Conservation (phyloP, 164 flowering plant species). For the Vitis rupestris region DNA sequence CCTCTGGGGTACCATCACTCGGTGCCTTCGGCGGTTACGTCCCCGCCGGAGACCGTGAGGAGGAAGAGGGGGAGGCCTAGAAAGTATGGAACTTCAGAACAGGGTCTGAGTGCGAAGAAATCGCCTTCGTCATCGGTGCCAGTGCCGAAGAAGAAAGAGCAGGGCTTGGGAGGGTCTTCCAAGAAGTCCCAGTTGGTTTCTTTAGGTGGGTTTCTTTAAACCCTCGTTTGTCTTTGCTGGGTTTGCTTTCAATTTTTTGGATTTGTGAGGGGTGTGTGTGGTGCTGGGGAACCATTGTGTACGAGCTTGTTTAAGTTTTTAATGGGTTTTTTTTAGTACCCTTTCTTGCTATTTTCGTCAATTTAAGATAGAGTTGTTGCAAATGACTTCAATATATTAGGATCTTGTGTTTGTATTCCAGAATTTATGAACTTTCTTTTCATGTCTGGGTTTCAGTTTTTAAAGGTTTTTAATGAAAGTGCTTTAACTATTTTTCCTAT, state of each 20-base stretch:
- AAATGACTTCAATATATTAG: too few species aligned
- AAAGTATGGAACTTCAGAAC: constrained; percentile 59
- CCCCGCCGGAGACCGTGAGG: constrained; percentile 33
- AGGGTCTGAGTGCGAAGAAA: constrained; percentile 45
- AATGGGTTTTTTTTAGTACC: background rate
- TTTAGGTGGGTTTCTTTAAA: constrained; percentile 9
- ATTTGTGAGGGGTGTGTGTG: background rate
- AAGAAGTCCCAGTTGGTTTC: constrained; percentile 38
- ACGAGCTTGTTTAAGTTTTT: too few species aligned
- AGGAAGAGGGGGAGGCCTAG: constrained; percentile 69
- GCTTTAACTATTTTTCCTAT: too few species aligned
- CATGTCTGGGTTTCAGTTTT: too few species aligned
- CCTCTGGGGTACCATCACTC: constrained; percentile 38
- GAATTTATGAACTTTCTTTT: too few species aligned
- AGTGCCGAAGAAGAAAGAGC: constrained; percentile 26
- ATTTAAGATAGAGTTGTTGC: too few species aligned
- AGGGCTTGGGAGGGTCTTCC: constrained; percentile 22
- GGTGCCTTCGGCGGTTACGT: constrained; percentile 30
- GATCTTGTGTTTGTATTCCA: too few species aligned
- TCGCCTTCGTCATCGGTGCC: constrained; percentile 17
- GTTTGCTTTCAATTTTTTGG: constrained; percentile 2
- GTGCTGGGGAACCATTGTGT: background rate
- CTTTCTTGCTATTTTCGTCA: background rate
- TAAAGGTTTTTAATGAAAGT: too few species aligned
- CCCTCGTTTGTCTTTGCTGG: constrained; percentile 11